Conservation (phyloP, 192 early-diverging fungal genomes). For the Coemansia sp. region DNA sequence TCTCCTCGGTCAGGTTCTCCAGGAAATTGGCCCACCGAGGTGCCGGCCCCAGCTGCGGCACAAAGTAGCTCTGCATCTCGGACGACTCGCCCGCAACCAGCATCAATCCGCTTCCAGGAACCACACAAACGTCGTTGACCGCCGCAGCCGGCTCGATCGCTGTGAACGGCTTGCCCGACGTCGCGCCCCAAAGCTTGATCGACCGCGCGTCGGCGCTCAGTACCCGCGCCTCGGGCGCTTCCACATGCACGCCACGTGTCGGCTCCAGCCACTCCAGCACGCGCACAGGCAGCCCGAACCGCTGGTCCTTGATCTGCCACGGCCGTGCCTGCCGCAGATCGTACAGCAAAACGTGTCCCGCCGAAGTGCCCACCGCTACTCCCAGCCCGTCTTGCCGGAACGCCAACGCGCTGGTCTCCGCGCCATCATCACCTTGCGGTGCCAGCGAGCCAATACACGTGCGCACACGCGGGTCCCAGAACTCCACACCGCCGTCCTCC, state of each 20-base stretch:
- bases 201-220: conserved; percentile 87
- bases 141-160: conserved; percentile 87
- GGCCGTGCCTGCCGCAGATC: conserved; percentile 87
- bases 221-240: conserved; percentile 62
- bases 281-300: conserved; percentile 94
- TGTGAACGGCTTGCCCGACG: conserved; percentile 82
- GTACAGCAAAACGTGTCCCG: conserved; percentile 89
- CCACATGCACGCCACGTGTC: conserved; percentile 21
- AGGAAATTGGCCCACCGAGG: conserved; percentile 92
- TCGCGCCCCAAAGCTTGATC: conserved; percentile 91
- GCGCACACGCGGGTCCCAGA: conserved; percentile 89
- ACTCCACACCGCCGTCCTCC: conserved; percentile 83
- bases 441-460: conserved; percentile 73
- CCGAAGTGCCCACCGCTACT: conserved; percentile 83
- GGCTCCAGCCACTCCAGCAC: conserved; percentile 75
- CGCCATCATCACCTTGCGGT: conserved; percentile 36
- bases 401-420: conserved; percentile 72
- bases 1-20: conserved; percentile 92
- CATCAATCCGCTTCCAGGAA: conserved; percentile 79
- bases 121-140: conserved; percentile 91
- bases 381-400: conserved; percentile 87
- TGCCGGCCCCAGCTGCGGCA: conserved; percentile 89
- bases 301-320: conserved; percentile 92
- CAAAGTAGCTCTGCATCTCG: conserved; percentile 90
- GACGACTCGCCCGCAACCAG: conserved; percentile 91